A percentile compares a stretch with the other conserved stretches of the same genome.
phyloP scores from a whole-genome alignment of 106 monocot genomes.

The Dioscorea alata region DNA sequence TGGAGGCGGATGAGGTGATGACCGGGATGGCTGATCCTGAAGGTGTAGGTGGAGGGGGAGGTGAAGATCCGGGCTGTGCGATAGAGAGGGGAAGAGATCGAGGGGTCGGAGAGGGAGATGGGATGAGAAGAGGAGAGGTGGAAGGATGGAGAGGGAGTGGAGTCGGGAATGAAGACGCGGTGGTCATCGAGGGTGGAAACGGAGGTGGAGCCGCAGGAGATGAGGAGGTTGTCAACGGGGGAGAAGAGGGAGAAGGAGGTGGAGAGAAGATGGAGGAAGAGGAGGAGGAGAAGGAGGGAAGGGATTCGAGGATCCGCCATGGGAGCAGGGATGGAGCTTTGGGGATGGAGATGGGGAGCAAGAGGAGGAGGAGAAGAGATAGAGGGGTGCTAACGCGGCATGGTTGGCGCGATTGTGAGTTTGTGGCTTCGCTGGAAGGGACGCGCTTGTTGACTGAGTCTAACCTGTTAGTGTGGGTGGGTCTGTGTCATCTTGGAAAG shows the following conservation, averaged over 20 bases:
- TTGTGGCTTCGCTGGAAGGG: neutral
- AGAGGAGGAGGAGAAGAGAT: neutral
- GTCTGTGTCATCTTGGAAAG: neutral
- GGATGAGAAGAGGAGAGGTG: constrained; percentile 14
- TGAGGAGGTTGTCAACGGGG: constrained; percentile 33
- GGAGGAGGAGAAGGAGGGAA: constrained; percentile 14
- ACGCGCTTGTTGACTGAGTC: neutral
- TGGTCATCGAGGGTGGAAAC: constrained; percentile 16
- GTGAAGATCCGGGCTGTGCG: constrained; percentile 62
- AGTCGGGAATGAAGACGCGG: constrained; percentile 46
- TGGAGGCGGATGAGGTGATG: constrained; percentile 70
- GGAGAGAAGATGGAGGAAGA: constrained; percentile 4
- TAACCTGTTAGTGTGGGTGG: too few relatives aligned
- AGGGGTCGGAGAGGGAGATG: neutral
- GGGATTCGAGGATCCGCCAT: constrained; percentile 4
- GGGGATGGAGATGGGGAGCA: neutral
- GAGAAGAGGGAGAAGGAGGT: constrained; percentile 10
- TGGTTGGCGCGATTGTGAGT: neutral
- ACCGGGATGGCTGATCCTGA: constrained; percentile 34
- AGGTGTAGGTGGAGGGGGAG: constrained; percentile 39
- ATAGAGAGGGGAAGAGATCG: constrained; percentile 32
- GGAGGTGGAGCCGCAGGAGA: constrained; percentile 34
- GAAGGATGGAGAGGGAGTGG: neutral
- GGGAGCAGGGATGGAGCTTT: neutral
- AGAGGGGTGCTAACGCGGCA: neutral